Conservation (phyloP, 148 eudicot species). For the Simmondsia chinensis region DNA sequence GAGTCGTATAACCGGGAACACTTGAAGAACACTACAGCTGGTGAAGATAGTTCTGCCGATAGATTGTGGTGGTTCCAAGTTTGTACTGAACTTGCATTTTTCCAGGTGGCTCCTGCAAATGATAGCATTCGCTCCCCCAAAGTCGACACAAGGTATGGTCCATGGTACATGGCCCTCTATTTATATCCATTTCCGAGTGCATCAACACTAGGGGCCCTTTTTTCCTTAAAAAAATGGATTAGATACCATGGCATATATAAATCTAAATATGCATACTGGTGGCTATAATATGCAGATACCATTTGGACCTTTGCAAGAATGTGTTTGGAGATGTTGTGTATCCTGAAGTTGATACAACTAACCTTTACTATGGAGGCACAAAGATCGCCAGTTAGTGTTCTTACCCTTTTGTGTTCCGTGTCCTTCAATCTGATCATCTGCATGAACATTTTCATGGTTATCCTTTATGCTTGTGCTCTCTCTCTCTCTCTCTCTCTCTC, state of each 20-base stretch:
- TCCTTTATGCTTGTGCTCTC: background rate
- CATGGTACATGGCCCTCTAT: conserved; percentile 1
- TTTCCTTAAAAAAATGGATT: no score
- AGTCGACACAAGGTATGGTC: conserved; percentile 55
- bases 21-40: conserved; percentile 44
- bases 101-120: conserved; percentile 90
- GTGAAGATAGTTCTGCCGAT: conserved; percentile 38
- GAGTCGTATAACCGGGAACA: conserved; percentile 60
- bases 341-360: conserved; percentile 82
- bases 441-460: background rate
- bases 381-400: conserved; percentile 64
- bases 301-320: conserved; percentile 96
- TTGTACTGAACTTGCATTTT: conserved; percentile 97
- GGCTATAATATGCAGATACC: conserved; percentile 61
- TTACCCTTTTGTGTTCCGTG: background rate
- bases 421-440: background rate
- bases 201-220: no score
- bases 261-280: background rate
- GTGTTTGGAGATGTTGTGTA: conserved; percentile 83
- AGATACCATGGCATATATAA: background rate
- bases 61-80: conserved; percentile 99
- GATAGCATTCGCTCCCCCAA: conserved; percentile 88
- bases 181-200: background rate
- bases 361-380: conserved; percentile 86
- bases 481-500: background rate